Conservation (phyloP, 148 eudicot genomes). For the Talinum fruticosum region DNA sequence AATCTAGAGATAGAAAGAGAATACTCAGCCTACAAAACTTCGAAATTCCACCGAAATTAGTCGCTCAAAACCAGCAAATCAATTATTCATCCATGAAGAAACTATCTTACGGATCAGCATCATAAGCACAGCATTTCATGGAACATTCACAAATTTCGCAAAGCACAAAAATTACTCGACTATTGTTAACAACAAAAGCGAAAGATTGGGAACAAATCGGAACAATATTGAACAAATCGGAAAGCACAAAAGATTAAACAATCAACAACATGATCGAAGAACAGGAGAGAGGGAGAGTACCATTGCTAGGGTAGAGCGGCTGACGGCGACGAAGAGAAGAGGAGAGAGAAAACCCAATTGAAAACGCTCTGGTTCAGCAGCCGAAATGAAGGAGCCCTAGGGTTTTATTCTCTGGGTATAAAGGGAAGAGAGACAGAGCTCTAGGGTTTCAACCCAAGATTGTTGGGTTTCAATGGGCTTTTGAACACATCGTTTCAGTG, state of each 20-base stretch:
- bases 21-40: too few species aligned
- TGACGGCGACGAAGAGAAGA: constrained; percentile 8
- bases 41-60: background rate
- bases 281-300: constrained; percentile 14
- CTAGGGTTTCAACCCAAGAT: background rate
- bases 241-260: background rate
- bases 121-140: background rate
- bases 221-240: background rate
- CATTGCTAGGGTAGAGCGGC: constrained; percentile 4
- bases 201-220: background rate
- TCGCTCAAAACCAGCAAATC: background rate
- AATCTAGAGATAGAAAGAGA: background rate
- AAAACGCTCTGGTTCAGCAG: background rate
- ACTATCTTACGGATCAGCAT: background rate
- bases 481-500: background rate
- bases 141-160: too few species aligned
- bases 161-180: too few species aligned
- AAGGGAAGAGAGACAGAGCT: background rate
- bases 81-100: background rate
- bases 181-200: too few species aligned
- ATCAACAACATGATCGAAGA: background rate
- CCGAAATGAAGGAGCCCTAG: constrained; percentile 5
- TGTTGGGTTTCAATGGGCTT: background rate
- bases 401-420: background rate
- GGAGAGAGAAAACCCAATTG: background rate